Conservation (phyloP, 1,139 yeast genomes). For the Scheffersomyces insectosa region DNA sequence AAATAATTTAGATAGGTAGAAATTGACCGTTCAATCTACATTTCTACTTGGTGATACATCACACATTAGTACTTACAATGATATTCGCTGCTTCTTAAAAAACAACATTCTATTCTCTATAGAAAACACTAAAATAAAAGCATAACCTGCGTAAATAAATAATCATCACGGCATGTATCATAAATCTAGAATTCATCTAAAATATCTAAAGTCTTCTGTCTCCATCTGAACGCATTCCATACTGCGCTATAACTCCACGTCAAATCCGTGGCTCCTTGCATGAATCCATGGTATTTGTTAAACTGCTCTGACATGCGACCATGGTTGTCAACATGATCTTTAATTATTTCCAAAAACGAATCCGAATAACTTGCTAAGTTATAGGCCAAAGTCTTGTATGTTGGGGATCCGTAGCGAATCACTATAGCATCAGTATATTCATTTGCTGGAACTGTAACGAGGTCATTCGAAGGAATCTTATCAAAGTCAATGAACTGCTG, state of each 20-base stretch:
- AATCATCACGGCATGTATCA: background rate
- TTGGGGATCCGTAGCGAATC: constrained; percentile 40
- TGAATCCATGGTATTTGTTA: constrained; percentile 73
- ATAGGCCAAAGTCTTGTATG: constrained; percentile 45
- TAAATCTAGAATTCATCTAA: constrained; percentile 5
- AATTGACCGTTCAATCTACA: background rate
- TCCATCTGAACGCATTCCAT: constrained; percentile 70
- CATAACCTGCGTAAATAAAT: background rate
- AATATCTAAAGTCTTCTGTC: constrained; percentile 34
- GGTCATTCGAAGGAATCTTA: constrained; percentile 1
- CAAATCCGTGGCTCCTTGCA: constrained; percentile 84
- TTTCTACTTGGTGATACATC: background rate
- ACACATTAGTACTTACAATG: background rate
- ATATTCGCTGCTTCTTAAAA: background rate
- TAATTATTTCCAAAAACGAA: constrained; percentile 70
- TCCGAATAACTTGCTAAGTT: constrained; percentile 66
- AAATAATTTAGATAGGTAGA: constrained; percentile 33
- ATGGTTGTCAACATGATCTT: constrained; percentile 68
- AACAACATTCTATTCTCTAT: background rate
- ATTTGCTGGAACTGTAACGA: background rate
- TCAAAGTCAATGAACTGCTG: constrained; percentile 25
- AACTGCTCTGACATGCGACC: constrained; percentile 91
- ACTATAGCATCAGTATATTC: constrained; percentile 2
- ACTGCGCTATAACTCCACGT: constrained; percentile 92
- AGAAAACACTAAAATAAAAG: background rate